Conservation (phyloP, 2,329 filamentous ascomycete genomes). For the Arthrobotrys pseudoclavata region DNA sequence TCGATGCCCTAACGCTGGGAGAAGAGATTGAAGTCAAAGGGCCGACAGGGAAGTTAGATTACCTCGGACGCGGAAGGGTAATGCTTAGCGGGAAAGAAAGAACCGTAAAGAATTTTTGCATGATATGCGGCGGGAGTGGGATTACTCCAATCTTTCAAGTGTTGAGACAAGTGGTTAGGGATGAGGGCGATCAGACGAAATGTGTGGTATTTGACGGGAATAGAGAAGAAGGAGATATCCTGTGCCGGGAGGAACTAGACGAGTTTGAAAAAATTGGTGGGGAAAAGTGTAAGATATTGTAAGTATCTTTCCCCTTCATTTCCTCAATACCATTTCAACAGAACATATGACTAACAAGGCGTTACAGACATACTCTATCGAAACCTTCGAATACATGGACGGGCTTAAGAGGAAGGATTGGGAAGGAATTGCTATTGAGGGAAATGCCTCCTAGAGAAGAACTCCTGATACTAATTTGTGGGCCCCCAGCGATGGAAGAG, state of each 20-base stretch:
- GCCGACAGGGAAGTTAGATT: constrained; percentile 87
- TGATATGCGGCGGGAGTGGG: constrained; percentile 90
- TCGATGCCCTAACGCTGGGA: constrained; percentile 79
- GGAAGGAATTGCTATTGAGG: constrained; percentile 73
- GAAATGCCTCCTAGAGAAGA: constrained; percentile 69
- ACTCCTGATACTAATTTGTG: constrained; percentile 81
- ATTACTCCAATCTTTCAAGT: constrained; percentile 94
- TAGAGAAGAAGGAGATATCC: constrained; percentile 81
- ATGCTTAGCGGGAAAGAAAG: constrained; percentile 72
- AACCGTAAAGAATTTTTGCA: constrained; percentile 77
- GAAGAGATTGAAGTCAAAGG: constrained; percentile 87
- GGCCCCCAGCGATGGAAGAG: constrained; percentile 81
- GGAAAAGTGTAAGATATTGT: constrained; percentile 72
- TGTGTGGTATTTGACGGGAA: constrained; percentile 87
- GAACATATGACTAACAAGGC: constrained; percentile 63
- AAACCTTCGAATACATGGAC: constrained; percentile 75
- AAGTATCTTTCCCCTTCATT: constrained; percentile 7
- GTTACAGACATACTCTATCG: constrained; percentile 68
- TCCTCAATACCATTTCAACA: constrained; percentile 64
- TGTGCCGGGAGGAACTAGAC: constrained; percentile 81
- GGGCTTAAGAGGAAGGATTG: constrained; percentile 78
- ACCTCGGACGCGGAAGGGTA: constrained; percentile 77
- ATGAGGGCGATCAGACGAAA: constrained; percentile 74
- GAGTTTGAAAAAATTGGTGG: constrained; percentile 71
- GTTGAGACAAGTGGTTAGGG: constrained; percentile 78